Evolutionary conservation across 441 rosid species (phyloP), one percentile per base, ranked within the genome.

Genomic region (Syzygium syzygioides): DNA sequence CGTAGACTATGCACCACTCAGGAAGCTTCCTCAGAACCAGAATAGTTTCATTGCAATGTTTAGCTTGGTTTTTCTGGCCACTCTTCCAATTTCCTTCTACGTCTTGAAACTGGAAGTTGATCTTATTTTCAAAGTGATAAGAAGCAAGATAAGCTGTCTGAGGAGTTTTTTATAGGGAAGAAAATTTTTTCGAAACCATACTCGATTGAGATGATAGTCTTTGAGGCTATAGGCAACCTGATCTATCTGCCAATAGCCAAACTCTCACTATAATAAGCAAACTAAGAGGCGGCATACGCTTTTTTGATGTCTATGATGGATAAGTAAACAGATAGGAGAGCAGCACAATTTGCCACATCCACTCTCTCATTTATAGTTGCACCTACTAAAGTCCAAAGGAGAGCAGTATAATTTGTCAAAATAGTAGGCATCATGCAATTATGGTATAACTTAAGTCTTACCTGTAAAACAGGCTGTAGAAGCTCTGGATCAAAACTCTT

Each of bases 391-490:
- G 56, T 64, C 71, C 41, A 59, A 62, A 59, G 34, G 55, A 55
- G 55, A 37, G 66, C 57, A 54, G 86, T n/a, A 85, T 85, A 85
- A 32, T 34, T 55, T 34, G 28, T 52, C 10, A 41, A 32, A 55
- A 30, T 54, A 19, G n/a, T 54, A 85, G 52, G 50, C 20, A 15
- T 80, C 80, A 41, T 28, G 15, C n/a, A 55, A 71, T 53, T 60
- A 79, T 13, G n/a, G 14, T 9, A 34, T 32, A 85, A 41, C 57
- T 12, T 88, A 50, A 41, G 25, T 57, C n/a, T 91, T 91, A 98
- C 99, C 98, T 96, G 98, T 89, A 95, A 89, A 89, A 98, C 88
- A 62, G 99, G 99, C 86, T 92, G 99, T 93, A 96, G 88, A 86
- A 97, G 88, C 15, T 96, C 88, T 7, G 98, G 98, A 90, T 96